Percentiles rank a stretch among this genome's conserved stretches.
Conservation (phyloP, 225 moss, liverwort and hornwort genomes). For the Polytrichum formosum region DNA sequence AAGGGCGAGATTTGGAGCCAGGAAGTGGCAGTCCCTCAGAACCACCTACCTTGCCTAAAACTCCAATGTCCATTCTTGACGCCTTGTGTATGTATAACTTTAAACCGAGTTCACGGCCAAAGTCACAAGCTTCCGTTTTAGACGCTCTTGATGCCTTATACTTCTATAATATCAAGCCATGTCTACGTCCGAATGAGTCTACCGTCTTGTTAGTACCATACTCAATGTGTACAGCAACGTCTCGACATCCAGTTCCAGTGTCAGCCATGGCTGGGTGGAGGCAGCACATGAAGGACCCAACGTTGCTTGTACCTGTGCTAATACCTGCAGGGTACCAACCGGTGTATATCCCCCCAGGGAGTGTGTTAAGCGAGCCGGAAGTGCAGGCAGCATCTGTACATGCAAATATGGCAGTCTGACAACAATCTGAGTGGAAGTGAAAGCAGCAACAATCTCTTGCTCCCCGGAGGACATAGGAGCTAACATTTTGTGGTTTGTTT, state of each 20-base stretch:
- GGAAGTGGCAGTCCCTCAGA: background rate
- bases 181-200: background rate
- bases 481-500: no score
- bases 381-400: no score
- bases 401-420: no score
- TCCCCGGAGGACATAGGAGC: no score
- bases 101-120: background rate
- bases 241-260: background rate
- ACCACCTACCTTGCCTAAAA: background rate
- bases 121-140: background rate
- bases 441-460: no score
- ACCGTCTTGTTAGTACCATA: background rate
- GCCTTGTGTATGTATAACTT: constrained; percentile 3
- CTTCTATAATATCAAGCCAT: constrained; percentile 1
- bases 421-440: no score
- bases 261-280: constrained; percentile 1
- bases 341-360: constrained; percentile 4
- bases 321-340: constrained; percentile 6
- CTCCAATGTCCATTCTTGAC: background rate
- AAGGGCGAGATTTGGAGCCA: background rate
- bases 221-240: background rate
- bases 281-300: constrained; percentile 9
- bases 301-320: constrained; percentile 4
- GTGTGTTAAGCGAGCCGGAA: no score
- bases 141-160: background rate